These are phyloP conservation scores for Sarocladium strictum DNA, from an alignment of 2,329 filamentous ascomycete species.

Conservation along the genomic window DNA sequence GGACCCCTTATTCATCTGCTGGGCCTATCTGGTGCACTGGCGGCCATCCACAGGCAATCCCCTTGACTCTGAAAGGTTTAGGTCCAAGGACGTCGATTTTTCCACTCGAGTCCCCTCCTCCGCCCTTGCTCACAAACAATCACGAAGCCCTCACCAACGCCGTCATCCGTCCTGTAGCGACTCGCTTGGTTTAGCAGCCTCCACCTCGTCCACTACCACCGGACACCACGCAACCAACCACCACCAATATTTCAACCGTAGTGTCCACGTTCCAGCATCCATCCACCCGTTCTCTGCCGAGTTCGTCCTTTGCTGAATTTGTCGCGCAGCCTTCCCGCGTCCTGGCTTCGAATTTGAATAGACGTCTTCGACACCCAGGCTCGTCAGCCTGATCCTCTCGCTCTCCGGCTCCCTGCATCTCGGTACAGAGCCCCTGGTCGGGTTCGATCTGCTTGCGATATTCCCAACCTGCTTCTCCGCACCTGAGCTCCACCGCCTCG, in stretches of 20 bases:
- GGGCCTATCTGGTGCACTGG: too few relatives aligned
- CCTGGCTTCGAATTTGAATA: neutral
- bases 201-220: constrained; percentile 6
- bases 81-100: too few relatives aligned
- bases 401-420: neutral
- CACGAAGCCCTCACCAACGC: neutral
- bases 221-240: constrained; percentile 6
- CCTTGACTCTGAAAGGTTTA: too few relatives aligned
- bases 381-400: constrained; percentile 1
- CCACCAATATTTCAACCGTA: neutral
- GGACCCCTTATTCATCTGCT: too few relatives aligned
- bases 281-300: neutral
- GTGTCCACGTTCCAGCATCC: neutral
- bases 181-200: constrained; percentile 4
- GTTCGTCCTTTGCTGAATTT: neutral
- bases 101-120: neutral
- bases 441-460: neutral
- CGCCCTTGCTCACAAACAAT: neutral
- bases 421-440: neutral
- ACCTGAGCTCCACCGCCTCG: constrained; percentile 2
- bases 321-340: neutral
- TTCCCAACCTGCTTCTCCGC: constrained; percentile 6
- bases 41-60: too few relatives aligned
- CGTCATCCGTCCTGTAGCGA: constrained; percentile 1
- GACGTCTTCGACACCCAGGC: neutral